phyloP scores from a whole-genome alignment of 495 filamentous ascomycete genomes.

The Penicillium paxilli region DNA sequence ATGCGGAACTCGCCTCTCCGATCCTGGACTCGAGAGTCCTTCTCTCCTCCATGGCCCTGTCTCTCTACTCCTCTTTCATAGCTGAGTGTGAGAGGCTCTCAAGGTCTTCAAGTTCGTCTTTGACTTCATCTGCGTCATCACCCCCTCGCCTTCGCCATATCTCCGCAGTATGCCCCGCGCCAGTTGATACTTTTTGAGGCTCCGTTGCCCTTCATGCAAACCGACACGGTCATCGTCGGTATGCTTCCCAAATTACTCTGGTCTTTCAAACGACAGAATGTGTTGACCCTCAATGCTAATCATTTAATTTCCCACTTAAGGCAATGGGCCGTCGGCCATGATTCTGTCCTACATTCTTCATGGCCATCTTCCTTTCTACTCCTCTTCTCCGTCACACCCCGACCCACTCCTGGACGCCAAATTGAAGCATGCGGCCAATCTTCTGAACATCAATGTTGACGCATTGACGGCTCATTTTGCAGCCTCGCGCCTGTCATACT shows the following conservation, averaged over 20 bases:
- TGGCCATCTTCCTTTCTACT: constrained; percentile 63
- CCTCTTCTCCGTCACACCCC: constrained; percentile 53
- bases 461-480: constrained; percentile 61
- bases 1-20: not conserved
- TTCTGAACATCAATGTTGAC: constrained; percentile 48
- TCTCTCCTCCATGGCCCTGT: constrained; percentile 6
- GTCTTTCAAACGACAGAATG: not conserved
- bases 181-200: constrained; percentile 27
- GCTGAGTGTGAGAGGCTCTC: not conserved
- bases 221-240: constrained; percentile 51
- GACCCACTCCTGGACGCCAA: constrained; percentile 61
- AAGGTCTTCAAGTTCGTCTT: too few relatives aligned
- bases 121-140: not conserved
- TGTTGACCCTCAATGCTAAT: constrained; percentile 13
- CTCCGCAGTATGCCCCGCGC: constrained; percentile 38
- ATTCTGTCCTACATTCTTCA: constrained; percentile 69
- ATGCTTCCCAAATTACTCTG: constrained; percentile 15
- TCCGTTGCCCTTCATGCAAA: constrained; percentile 40
- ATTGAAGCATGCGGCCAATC: constrained; percentile 40
- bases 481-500: constrained; percentile 62
- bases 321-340: constrained; percentile 67
- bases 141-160: constrained; percentile 17
- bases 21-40: not conserved
- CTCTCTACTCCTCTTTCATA: not conserved
- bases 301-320: constrained; percentile 33